Evolutionary conservation across 2,329 filamentous ascomycete genomes (phyloP).

Genomic region (Dothideomycetes sp.): DNA sequence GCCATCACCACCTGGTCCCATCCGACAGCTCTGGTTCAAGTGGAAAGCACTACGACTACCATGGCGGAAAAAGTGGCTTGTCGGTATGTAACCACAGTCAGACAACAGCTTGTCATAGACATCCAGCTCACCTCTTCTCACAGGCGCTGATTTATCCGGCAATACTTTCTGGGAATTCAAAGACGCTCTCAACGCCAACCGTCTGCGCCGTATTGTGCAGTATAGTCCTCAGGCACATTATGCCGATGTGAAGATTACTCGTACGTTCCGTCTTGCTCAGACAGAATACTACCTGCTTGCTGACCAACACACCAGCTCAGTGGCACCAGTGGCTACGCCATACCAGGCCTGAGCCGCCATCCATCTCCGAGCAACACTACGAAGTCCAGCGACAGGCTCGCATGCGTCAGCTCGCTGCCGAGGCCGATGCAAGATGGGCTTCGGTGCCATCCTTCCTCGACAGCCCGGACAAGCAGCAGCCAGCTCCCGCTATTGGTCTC

Average conservation of each 20-base stretch:
- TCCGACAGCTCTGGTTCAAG: conserved; percentile 43
- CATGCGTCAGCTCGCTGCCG: conserved; percentile 47
- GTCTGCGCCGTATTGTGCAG: conserved; percentile 48
- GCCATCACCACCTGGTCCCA: conserved; percentile 23
- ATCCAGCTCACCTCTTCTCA: conserved; percentile 6
- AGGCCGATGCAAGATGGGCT: conserved; percentile 52
- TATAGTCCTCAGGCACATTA: conserved; percentile 42
- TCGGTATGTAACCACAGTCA: conserved; percentile 37
- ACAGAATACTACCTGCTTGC: not conserved
- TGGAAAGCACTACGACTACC: conserved; percentile 53
- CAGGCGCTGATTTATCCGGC: conserved; percentile 49
- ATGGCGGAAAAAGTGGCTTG: conserved; percentile 50
- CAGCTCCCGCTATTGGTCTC: conserved; percentile 32
- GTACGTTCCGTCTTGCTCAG: too few relatives aligned
- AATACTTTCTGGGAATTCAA: conserved; percentile 61
- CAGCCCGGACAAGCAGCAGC: conserved; percentile 39
- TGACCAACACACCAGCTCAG: conserved; percentile 36
- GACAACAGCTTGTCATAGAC: too few relatives aligned
- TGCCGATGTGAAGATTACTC: conserved; percentile 49
- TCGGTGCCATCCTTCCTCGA: conserved; percentile 49
- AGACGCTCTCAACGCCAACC: conserved; percentile 41
- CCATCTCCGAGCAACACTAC: conserved; percentile 46
- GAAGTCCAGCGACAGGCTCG: conserved; percentile 46
- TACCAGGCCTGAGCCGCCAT: conserved; percentile 45
- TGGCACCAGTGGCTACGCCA: conserved; percentile 61